These are phyloP conservation scores for Verbascum thapsus DNA, from an alignment of 257 asterid genomes.

Conservation along the genomic window DNA sequence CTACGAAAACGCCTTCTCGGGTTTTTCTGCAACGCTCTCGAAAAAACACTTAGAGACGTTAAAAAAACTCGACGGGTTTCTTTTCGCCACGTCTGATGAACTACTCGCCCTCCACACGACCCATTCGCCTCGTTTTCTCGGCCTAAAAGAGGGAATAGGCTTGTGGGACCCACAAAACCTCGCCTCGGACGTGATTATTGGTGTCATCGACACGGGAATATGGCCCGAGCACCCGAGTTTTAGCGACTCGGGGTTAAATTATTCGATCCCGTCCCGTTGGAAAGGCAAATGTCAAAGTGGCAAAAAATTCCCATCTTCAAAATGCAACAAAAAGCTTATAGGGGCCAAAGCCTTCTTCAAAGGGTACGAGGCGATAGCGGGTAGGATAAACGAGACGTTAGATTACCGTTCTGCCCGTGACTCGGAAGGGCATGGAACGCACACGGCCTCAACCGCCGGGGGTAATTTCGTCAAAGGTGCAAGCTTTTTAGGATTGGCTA, in stretches of 20 bases:
- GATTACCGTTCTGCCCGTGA: constrained; percentile 72
- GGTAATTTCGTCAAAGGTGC: constrained; percentile 58
- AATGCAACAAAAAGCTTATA: constrained; percentile 63
- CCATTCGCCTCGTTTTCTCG: constrained; percentile 71
- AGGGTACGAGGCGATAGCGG: constrained; percentile 60
- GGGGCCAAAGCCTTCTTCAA: constrained; percentile 64
- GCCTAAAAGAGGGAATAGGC: constrained; percentile 54
- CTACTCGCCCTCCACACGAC: constrained; percentile 62
- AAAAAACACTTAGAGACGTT: constrained; percentile 47
- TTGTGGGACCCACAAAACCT: constrained; percentile 55
- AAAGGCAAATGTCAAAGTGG: constrained; percentile 65
- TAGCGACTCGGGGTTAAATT: constrained; percentile 34
- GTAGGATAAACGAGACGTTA: constrained; percentile 50
- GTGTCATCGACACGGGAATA: constrained; percentile 68
- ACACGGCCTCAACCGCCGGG: constrained; percentile 72
- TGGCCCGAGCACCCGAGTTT: constrained; percentile 83
- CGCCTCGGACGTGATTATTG: constrained; percentile 69
- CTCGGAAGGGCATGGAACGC: constrained; percentile 75
- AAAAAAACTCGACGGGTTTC: constrained; percentile 49
- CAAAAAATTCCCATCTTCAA: constrained; percentile 41
- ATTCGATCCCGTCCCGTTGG: constrained; percentile 55
- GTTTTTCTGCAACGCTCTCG: constrained; percentile 66
- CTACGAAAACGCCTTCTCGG: constrained; percentile 55
- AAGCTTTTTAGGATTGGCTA: constrained; percentile 50
- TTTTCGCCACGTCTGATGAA: constrained; percentile 53